phyloP scores from a whole-genome alignment of 306 rosid species.

The Psophocarpus tetragonolobus region DNA sequence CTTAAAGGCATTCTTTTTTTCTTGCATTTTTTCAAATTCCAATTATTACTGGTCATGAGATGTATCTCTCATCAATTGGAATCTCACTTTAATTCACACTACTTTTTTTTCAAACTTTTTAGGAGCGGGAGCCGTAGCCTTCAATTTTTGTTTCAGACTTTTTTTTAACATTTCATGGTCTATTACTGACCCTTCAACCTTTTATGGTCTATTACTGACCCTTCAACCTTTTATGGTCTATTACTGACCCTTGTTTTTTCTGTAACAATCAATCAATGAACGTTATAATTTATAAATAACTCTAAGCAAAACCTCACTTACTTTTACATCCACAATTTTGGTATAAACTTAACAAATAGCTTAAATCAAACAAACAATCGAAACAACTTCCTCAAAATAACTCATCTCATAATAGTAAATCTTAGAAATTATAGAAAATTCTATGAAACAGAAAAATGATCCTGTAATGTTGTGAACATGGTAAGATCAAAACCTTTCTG shows the following conservation, averaged over 20 bases:
- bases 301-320: conserved; percentile 22
- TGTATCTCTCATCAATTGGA: too few relatives aligned
- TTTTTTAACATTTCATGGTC: too few relatives aligned
- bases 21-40: too few relatives aligned
- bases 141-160: too few relatives aligned
- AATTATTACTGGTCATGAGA: too few relatives aligned
- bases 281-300: neutral
- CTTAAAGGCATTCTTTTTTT: too few relatives aligned
- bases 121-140: too few relatives aligned
- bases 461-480: neutral
- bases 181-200: neutral
- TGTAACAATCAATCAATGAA: neutral
- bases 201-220: neutral
- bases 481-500: conserved; percentile 69
- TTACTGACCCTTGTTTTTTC: neutral
- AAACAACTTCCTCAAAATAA: neutral
- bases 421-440: neutral
- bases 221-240: neutral
- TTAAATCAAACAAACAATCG: neutral
- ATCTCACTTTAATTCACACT: too few relatives aligned
- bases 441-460: neutral
- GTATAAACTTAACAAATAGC: neutral
- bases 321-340: conserved; percentile 6
- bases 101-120: too few relatives aligned
- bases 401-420: conserved; percentile 5